phyloP scores from a whole-genome alignment of 2,329 filamentous ascomycete genomes.

The Talaromyces amestolkiae region DNA sequence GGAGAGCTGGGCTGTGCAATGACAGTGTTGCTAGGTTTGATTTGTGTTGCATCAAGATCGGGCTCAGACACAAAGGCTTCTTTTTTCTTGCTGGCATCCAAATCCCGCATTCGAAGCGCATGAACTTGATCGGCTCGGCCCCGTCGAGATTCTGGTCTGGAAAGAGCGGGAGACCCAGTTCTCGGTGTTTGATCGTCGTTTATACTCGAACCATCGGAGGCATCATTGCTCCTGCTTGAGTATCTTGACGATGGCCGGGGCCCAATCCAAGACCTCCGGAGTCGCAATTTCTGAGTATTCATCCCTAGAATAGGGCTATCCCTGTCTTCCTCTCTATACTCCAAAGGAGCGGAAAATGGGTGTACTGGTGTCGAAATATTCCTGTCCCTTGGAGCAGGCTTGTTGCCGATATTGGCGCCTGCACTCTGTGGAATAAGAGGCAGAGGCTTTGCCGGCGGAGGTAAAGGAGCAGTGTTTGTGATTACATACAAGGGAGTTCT shows the following conservation, averaged over 20 bases:
- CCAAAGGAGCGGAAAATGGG: constrained; percentile 6
- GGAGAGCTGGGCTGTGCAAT: not conserved
- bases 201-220: constrained; percentile 5
- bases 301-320: constrained; percentile 18
- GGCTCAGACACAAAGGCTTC: not conserved
- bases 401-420: not conserved
- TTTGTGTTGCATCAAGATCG: not conserved
- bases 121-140: constrained; percentile 28
- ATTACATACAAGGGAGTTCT: constrained; percentile 22
- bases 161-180: constrained; percentile 13
- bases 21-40: not conserved
- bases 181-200: constrained; percentile 15
- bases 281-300: constrained; percentile 5
- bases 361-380: constrained; percentile 8
- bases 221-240: constrained; percentile 14
- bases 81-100: constrained; percentile 26
- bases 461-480: constrained; percentile 33
- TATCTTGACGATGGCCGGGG: constrained; percentile 13
- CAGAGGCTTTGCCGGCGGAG: constrained; percentile 35
- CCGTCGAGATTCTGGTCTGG: constrained; percentile 20
- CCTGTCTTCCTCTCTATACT: constrained; percentile 2
- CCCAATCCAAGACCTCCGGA: constrained; percentile 13
- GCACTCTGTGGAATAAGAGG: constrained; percentile 32
- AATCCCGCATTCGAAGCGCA: constrained; percentile 30
- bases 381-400: not conserved